A percentile compares a stretch with the other conserved stretches of the same genome.
These are phyloP conservation scores for Wickerhamiella occidentalis DNA, from an alignment of 805 yeast species.

Conservation along the genomic window DNA sequence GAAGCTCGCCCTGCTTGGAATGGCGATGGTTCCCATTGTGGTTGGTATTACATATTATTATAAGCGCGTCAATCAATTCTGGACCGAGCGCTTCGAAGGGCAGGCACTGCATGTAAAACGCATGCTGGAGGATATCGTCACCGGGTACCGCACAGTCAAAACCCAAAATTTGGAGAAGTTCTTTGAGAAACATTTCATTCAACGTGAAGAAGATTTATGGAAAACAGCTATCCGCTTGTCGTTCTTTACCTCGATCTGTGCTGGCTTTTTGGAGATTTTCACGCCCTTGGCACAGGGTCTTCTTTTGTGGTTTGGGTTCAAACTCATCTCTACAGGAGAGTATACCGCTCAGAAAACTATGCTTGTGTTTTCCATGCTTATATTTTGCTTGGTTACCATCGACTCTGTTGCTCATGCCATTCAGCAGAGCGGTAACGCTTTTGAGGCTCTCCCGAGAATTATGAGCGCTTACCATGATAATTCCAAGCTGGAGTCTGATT, in stretches of 20 bases:
- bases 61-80: conserved; percentile 30
- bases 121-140: conserved; percentile 39
- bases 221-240: conserved; percentile 42
- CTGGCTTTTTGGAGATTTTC: conserved; percentile 44
- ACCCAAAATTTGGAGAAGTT: conserved; percentile 40
- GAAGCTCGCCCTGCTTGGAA: conserved; percentile 74
- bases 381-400: conserved; percentile 61
- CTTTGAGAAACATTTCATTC: conserved; percentile 29
- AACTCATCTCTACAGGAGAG: conserved; percentile 45
- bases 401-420: conserved; percentile 46
- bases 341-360: conserved; percentile 49
- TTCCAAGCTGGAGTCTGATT: not conserved
- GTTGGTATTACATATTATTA: conserved; percentile 40
- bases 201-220: conserved; percentile 27
- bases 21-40: conserved; percentile 61
- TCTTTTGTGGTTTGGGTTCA: conserved; percentile 68
- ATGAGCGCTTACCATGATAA: conserved; percentile 4
- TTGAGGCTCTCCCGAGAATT: conserved; percentile 27
- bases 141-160: conserved; percentile 52
- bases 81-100: conserved; percentile 16
- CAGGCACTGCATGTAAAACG: conserved; percentile 13
- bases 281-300: conserved; percentile 54
- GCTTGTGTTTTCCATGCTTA: conserved; percentile 56
- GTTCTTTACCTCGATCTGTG: conserved; percentile 51
- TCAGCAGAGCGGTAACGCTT: conserved; percentile 75